A percentile compares a stretch with the other conserved stretches of the same genome.
Conservation (phyloP, 495 filamentous ascomycete genomes). For the Penicillium longicatenatum region DNA sequence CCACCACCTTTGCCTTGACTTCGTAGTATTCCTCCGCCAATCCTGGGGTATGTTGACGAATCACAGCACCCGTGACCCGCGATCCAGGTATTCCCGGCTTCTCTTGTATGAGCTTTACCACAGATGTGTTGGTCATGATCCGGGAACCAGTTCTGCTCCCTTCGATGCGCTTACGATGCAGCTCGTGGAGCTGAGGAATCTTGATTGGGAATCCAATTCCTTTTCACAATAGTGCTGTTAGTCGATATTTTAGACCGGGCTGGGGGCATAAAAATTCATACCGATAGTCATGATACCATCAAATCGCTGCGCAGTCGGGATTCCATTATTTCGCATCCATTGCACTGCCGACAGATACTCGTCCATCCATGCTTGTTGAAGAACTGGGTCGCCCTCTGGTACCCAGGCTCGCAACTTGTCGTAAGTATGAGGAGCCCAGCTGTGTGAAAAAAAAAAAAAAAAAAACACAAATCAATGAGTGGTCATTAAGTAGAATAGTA, state of each 20-base stretch:
- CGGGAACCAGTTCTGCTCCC: slow-evolving; percentile 15
- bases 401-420: slow-evolving; percentile 28
- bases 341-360: slow-evolving; percentile 31
- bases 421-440: slow-evolving; percentile 28
- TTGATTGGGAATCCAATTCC: slow-evolving; percentile 32
- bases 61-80: slow-evolving; percentile 21
- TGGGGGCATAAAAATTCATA: neutral
- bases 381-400: slow-evolving; percentile 22
- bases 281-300: slow-evolving; percentile 36
- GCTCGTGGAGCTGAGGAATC: slow-evolving; percentile 22
- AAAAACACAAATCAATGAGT: neutral
- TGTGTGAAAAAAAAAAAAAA: neutral
- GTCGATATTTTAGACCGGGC: neutral
- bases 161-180: slow-evolving; percentile 18
- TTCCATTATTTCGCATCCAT: slow-evolving; percentile 30
- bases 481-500: neutral
- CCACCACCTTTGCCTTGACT: slow-evolving; percentile 23
- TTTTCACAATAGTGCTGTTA: neutral
- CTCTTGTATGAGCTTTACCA: slow-evolving; percentile 27
- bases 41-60: slow-evolving; percentile 8
- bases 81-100: slow-evolving; percentile 21
- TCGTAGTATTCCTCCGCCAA: slow-evolving; percentile 10
- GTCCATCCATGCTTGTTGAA: slow-evolving; percentile 28
- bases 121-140: slow-evolving; percentile 20
- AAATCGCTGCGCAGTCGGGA: slow-evolving; percentile 27